Percentiles rank a stretch among this genome's conserved stretches.
Conservation (phyloP, 2,329 filamentous ascomycete species). For the Alternaria incomplexa region DNA sequence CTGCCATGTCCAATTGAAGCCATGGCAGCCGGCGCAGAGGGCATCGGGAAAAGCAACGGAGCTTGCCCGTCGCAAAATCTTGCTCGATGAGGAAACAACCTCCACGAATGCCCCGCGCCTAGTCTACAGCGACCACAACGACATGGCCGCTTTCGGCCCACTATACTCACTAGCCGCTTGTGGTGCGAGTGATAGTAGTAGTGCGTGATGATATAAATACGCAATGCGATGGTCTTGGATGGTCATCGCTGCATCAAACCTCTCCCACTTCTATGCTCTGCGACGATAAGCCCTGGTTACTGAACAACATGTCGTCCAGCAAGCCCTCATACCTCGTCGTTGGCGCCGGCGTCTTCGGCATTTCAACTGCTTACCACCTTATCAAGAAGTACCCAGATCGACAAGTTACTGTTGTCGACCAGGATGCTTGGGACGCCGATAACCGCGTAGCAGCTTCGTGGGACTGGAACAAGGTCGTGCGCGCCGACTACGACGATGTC, state of each 20-base stretch:
- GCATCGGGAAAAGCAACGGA: constrained; percentile 20
- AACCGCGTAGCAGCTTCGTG: constrained; percentile 65
- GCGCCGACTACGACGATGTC: constrained; percentile 70
- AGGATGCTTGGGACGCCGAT: constrained; percentile 38
- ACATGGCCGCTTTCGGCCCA: constrained; percentile 30
- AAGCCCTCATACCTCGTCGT: constrained; percentile 44
- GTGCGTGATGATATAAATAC: constrained; percentile 25
- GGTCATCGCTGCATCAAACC: constrained; percentile 15
- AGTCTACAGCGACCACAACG: constrained; percentile 21
- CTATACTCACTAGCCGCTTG: constrained; percentile 12
- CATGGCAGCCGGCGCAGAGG: constrained; percentile 30
- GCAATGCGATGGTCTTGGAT: constrained; percentile 1
- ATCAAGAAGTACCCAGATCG: constrained; percentile 51
- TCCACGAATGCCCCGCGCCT: constrained; percentile 35
- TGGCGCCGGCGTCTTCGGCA: constrained; percentile 47
- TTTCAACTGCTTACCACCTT: constrained; percentile 49
- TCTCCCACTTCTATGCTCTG: constrained; percentile 18
- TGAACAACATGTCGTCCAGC: constrained; percentile 34
- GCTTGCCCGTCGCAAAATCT: constrained; percentile 32
- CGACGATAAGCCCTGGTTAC: constrained; percentile 19
- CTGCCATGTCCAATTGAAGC: constrained; percentile 29
- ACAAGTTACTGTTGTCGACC: constrained; percentile 50
- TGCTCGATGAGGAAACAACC: constrained; percentile 37
- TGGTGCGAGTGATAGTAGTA: constrained; percentile 9
- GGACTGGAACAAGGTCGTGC: constrained; percentile 76